A percentile compares a stretch with the other conserved stretches of the same genome.
Conservation (phyloP, 805 yeast genomes). For the Saccharomycopsis amapae region DNA sequence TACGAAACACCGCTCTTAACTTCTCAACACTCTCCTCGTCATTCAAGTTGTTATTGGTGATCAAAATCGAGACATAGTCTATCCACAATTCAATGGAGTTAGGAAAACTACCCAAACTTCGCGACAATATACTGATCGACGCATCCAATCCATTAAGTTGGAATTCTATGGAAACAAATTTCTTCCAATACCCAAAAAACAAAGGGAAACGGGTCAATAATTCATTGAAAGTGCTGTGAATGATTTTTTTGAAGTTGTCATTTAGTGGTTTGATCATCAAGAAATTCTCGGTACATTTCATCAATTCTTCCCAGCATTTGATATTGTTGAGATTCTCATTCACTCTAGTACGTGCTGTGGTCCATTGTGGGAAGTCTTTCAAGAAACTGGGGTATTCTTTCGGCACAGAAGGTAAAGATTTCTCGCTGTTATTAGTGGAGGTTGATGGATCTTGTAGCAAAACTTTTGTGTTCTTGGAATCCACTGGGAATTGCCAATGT, state of each 20-base stretch:
- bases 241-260: constrained; percentile 11
- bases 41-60: constrained; percentile 33
- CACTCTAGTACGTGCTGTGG: constrained; percentile 23
- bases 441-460: too few relatives aligned
- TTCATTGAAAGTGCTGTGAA: constrained; percentile 31
- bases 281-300: constrained; percentile 9
- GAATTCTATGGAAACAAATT: constrained; percentile 47
- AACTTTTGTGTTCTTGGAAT: too few relatives aligned
- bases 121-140: constrained; percentile 39
- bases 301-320: constrained; percentile 16
- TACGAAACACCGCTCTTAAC: constrained; percentile 38
- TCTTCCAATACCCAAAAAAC: constrained; percentile 57
- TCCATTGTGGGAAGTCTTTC: constrained; percentile 25
- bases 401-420: too few relatives aligned
- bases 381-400: too few relatives aligned
- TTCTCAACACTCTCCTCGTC: constrained; percentile 24
- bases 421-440: too few relatives aligned
- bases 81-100: constrained; percentile 60
- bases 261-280: constrained; percentile 11
- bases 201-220: constrained; percentile 52
- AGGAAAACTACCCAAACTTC: constrained; percentile 43
- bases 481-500: too few relatives aligned
- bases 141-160: constrained; percentile 48
- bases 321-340: constrained; percentile 6
- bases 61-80: constrained; percentile 52